A percentile compares a stretch with the other conserved stretches of the same genome.
phyloP scores from a whole-genome alignment of 2,329 filamentous ascomycete species.

The Plenodomus lindquistii region DNA sequence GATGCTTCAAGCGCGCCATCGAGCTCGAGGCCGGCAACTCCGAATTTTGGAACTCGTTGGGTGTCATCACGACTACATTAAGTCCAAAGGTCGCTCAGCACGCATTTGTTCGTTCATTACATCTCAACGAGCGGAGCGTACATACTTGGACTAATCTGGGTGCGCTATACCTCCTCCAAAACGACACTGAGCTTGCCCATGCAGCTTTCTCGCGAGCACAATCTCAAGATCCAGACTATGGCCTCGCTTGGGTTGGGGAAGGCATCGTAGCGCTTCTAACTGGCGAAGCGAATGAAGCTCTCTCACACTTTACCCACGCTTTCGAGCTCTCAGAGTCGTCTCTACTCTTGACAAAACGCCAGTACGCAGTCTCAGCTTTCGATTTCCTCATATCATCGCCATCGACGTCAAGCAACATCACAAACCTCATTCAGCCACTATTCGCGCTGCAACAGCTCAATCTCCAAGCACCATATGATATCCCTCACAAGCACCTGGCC shows the following conservation, averaged over 20 bases:
- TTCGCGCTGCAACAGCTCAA: constrained; percentile 85
- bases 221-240: constrained; percentile 91
- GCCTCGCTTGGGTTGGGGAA: constrained; percentile 92
- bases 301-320: constrained; percentile 86
- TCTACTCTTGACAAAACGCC: constrained; percentile 71
- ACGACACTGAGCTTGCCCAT: constrained; percentile 84
- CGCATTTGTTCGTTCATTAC: constrained; percentile 87
- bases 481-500: constrained; percentile 75
- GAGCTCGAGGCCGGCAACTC: constrained; percentile 92
- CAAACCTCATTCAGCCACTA: constrained; percentile 76
- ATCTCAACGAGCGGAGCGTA: constrained; percentile 84
- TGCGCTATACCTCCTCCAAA: constrained; percentile 80
- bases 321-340: constrained; percentile 88
- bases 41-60: constrained; percentile 96
- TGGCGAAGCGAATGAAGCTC: constrained; percentile 76
- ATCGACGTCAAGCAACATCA: constrained; percentile 56
- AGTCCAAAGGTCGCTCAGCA: constrained; percentile 91
- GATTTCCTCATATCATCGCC: constrained; percentile 72
- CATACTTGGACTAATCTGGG: constrained; percentile 91
- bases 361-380: constrained; percentile 81
- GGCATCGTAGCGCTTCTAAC: constrained; percentile 79
- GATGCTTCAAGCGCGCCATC: constrained; percentile 93
- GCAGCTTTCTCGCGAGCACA: constrained; percentile 88
- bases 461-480: constrained; percentile 69
- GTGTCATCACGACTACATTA: constrained; percentile 83